phyloP scores from a whole-genome alignment of 352 stramenopile species.

The Phytopythium aichiense region DNA sequence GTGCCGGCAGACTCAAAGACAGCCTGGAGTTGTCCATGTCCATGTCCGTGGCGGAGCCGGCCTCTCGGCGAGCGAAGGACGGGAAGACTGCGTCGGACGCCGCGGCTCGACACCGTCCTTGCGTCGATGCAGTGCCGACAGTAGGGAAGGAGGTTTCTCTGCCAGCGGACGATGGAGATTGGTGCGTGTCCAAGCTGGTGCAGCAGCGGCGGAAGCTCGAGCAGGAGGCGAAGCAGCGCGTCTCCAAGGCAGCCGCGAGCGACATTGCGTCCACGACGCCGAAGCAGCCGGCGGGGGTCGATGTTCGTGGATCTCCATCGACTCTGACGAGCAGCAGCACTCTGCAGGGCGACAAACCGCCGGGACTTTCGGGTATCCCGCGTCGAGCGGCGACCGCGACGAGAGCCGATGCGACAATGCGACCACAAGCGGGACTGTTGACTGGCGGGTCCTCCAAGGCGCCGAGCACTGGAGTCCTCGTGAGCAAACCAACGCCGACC shows the following conservation, averaged over 20 bases:
- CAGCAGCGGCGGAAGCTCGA: constrained; percentile 41
- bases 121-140: not conserved
- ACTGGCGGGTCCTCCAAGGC: too few relatives aligned
- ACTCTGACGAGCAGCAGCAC: too few relatives aligned
- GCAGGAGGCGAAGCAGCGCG: constrained; percentile 8
- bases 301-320: too few relatives aligned
- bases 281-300: too few relatives aligned
- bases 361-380: not conserved
- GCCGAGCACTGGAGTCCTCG: too few relatives aligned
- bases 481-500: not conserved
- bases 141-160: not conserved
- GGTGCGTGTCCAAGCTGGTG: constrained; percentile 29
- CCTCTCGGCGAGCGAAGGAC: not conserved
- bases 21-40: constrained; percentile 71
- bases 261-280: too few relatives aligned
- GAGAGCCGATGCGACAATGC: not conserved
- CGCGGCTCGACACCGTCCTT: too few relatives aligned
- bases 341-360: not conserved
- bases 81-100: too few relatives aligned
- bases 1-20: constrained; percentile 25
- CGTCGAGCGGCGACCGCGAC: not conserved
- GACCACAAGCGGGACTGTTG: not conserved
- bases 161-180: not conserved
- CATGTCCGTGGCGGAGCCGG: constrained; percentile 10
- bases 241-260: too few relatives aligned